These are phyloP conservation scores for Annulohypoxylon stygium DNA, from an alignment of 495 filamentous ascomycete species.

Conservation along the genomic window DNA sequence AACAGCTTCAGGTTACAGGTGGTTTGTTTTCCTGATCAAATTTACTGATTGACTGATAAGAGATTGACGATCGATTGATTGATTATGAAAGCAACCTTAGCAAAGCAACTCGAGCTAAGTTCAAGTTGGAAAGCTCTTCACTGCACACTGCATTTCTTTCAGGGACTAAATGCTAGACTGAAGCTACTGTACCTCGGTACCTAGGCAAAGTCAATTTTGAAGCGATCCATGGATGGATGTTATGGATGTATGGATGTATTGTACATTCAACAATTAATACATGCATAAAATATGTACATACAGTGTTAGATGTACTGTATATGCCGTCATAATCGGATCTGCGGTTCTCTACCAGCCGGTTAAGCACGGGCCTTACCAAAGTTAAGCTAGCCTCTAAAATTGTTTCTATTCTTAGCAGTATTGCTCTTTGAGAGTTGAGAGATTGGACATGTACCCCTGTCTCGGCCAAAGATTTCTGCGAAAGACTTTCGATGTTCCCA, in stretches of 20 bases:
- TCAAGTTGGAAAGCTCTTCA: background rate
- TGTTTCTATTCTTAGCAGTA: conserved; percentile 41
- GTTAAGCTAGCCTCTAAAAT: conserved; percentile 15
- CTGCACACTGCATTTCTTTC: background rate
- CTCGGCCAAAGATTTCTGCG: conserved; percentile 44
- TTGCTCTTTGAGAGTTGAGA: conserved; percentile 2
- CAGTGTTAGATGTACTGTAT: conserved; percentile 18
- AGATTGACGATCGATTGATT: background rate
- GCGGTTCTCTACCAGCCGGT: conserved; percentile 21
- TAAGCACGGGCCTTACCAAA: conserved; percentile 29
- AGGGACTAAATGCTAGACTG: background rate
- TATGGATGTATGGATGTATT: conserved; percentile 2
- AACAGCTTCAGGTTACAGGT: conserved; percentile 3
- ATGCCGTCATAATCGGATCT: conserved; percentile 26
- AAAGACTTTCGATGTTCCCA: conserved; percentile 18
- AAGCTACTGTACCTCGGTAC: conserved; percentile 2
- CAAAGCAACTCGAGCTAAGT: background rate
- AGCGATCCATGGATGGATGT: background rate
- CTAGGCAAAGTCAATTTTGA: background rate
- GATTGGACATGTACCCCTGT: conserved; percentile 17
- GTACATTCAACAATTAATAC: conserved; percentile 11
- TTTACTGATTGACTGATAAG: background rate
- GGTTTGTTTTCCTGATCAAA: background rate
- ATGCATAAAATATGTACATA: conserved; percentile 11
- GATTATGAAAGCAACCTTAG: conserved; percentile 5